Base-by-base conservation (phyloP, 306 rosid species). In the Herpetospermum pedunculosum region DNA sequence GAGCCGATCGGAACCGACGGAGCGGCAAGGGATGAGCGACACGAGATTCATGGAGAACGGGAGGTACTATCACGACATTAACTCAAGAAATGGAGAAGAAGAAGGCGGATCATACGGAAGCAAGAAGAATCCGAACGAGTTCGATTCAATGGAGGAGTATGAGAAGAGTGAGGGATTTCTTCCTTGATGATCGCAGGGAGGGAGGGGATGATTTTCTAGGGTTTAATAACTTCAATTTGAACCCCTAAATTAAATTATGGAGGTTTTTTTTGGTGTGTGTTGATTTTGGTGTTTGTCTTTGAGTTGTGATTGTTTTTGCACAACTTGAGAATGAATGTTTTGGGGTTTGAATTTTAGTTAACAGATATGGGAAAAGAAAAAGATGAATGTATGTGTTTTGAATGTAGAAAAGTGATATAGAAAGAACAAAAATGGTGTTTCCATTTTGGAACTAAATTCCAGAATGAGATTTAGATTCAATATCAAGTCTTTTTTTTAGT, bases 21-120 rank as follows among this genome's bases (percentile, higher is more conserved):
- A 84, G 53, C 81, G 73, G 38, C 84, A 89, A 77, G 97, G 93
- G 76, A 85, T 86, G 97, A 92, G 96, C 78, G 93, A 92, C 77
- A 89, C 93, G n/a, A 83, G 93, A 87, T 85, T 76, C 68, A 1
- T 78, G 85, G 90, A 89, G 77, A 84, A 88, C 64, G 92, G 89
- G 2, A 87, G 53, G 84, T 86, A 87, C 67, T 70, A 14, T 74
- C 41, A 74, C 49, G 46, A 77, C 44, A 77, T 76, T 48, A 72
- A 81, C 55, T 59, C 77, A 10, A 74, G 67, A n/a, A 80, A 81
- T 55, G 69, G 76, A 74, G 80, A 26, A 69, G 54, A 44, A 13
- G 34, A 49, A 13, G 34, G 52, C 13, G 81, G 57, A 12, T 81
- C 63, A 50, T 71, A 80, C 44, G 77, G 77, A 26, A 79, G 73